A percentile compares a stretch with the other conserved stretches of the same genome.
These are phyloP conservation scores for Insectozyma bohioensis DNA, from an alignment of 1,139 yeast genomes.

Conservation along the genomic window DNA sequence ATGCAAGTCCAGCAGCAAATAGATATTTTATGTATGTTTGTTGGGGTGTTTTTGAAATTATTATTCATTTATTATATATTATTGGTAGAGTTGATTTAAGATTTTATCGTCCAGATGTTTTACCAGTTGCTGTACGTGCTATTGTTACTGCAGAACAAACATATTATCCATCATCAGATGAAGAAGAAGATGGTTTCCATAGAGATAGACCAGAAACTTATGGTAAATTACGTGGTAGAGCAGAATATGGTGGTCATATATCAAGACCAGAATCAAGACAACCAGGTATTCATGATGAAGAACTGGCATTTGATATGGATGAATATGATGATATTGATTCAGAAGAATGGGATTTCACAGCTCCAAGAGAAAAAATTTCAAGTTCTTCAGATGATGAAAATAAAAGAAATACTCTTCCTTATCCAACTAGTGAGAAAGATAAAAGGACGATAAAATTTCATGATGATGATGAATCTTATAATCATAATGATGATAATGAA, in stretches of 20 bases:
- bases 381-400: constrained; percentile 12
- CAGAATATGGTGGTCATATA: too few species aligned
- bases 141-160: constrained; percentile 45
- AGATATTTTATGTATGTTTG: constrained; percentile 35
- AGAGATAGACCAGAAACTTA: constrained; percentile 17
- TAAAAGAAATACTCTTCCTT: constrained; percentile 16
- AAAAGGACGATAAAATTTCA: too few species aligned
- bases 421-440: constrained; percentile 12
- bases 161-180: constrained; percentile 21
- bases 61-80: constrained; percentile 36
- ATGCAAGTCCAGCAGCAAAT: constrained; percentile 22
- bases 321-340: constrained; percentile 16
- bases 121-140: constrained; percentile 37
- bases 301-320: not conserved
- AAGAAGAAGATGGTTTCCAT: constrained; percentile 19
- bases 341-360: constrained; percentile 13
- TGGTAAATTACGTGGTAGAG: constrained; percentile 5
- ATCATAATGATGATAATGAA: constrained; percentile 16
- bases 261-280: too few species aligned
- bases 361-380: constrained; percentile 5
- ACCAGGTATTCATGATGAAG: constrained; percentile 2
- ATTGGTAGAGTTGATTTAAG: constrained; percentile 47
- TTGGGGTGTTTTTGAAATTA: constrained; percentile 42
- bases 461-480: too few species aligned
- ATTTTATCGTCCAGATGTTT: constrained; percentile 46